Percentiles rank a stretch among this genome's conserved stretches.
Conservation (phyloP, 352 stramenopile species). For the Phytophthora constricta region DNA sequence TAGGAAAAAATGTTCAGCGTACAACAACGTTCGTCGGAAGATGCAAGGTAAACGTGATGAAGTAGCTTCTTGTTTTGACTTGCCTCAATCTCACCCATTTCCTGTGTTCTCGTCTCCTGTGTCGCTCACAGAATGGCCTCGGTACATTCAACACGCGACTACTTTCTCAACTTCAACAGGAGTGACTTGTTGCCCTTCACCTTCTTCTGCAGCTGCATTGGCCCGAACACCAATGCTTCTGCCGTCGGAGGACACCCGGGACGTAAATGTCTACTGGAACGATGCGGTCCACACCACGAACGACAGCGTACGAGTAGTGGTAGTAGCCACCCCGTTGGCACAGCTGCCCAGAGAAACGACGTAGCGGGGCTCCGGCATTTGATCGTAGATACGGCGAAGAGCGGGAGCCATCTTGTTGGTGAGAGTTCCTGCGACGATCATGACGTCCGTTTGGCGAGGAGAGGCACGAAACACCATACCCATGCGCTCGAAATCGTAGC, state of each 20-base stretch:
- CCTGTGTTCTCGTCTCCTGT: background rate
- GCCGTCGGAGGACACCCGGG: conserved; percentile 89
- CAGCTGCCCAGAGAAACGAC: conserved; percentile 98
- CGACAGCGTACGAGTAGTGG: conserved; percentile 97
- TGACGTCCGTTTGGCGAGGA: conserved; percentile 95
- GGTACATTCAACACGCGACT: conserved; percentile 29
- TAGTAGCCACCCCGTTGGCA: conserved; percentile 94
- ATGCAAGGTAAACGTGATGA: no score
- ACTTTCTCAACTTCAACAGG: conserved; percentile 95
- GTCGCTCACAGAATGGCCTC: background rate
- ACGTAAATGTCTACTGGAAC: conserved; percentile 99
- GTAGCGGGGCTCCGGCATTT: conserved; percentile 99
- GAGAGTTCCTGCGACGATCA: conserved; percentile 98
- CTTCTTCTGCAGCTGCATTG: conserved; percentile 14
- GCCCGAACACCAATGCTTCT: conserved; percentile 6
- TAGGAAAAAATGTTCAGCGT: no score
- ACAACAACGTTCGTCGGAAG: no score
- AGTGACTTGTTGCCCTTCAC: conserved; percentile 18
- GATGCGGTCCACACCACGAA: conserved; percentile 96
- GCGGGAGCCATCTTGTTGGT: conserved; percentile 99
- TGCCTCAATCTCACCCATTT: background rate
- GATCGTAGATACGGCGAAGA: conserved; percentile 96
- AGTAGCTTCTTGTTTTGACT: no score
- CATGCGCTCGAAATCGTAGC: conserved; percentile 98
- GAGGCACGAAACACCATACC: conserved; percentile 97